Conservation (phyloP, 2,329 filamentous ascomycete species). For the Pseudogymnoascus sp. region DNA sequence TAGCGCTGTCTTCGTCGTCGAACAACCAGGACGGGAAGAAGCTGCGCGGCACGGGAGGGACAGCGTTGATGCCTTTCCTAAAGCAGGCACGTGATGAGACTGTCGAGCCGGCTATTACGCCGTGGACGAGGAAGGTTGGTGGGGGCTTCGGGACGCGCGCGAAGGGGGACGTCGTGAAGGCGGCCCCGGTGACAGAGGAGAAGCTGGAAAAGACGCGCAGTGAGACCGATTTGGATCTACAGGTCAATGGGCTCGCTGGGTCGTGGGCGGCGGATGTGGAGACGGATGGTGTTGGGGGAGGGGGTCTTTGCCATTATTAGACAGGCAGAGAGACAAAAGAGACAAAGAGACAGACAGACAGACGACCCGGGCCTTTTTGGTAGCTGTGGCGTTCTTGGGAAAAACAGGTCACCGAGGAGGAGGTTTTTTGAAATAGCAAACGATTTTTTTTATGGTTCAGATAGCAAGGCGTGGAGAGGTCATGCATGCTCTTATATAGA, state of each 20-base stretch:
- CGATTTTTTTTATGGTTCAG: neutral
- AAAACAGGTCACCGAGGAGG: neutral
- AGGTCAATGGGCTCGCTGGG: slow-evolving; percentile 63
- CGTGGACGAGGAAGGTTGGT: slow-evolving; percentile 41
- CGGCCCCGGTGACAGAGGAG: slow-evolving; percentile 32
- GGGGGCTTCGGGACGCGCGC: slow-evolving; percentile 48
- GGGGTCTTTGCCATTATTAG: slow-evolving; percentile 36
- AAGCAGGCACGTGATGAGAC: slow-evolving; percentile 97
- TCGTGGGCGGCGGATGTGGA: slow-evolving; percentile 79
- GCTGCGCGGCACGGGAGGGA: slow-evolving; percentile 85
- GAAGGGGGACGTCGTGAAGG: slow-evolving; percentile 31
- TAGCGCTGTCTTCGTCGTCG: slow-evolving; percentile 49
- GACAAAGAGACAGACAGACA: neutral
- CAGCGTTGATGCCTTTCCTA: slow-evolving; percentile 86
- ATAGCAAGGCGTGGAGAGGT: neutral
- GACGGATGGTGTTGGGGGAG: slow-evolving; percentile 67
- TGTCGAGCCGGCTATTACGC: slow-evolving; percentile 74
- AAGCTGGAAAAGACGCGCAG: slow-evolving; percentile 44
- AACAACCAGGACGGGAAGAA: slow-evolving; percentile 34
- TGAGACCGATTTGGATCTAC: slow-evolving; percentile 30
- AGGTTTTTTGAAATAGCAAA: neutral
- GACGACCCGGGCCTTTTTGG: neutral
- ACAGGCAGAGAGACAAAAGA: neutral
- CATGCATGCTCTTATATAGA: neutral
- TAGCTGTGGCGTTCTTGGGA: neutral